Evolutionary conservation across 2,329 filamentous ascomycete species (phyloP).

Genomic region (Rutstroemia sp.): DNA sequence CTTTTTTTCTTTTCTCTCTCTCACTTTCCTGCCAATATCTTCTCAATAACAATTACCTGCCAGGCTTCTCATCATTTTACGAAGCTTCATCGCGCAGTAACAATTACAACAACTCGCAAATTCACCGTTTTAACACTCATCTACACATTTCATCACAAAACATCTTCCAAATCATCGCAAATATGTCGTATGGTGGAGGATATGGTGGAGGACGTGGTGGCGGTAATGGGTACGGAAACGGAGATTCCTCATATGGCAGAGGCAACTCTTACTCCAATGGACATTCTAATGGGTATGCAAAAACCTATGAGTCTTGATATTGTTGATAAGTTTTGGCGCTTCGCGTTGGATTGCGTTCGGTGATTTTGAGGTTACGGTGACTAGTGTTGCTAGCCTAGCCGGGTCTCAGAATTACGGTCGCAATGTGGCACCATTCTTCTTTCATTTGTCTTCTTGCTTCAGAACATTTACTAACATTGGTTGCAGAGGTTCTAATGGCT

Average conservation of each 20-base stretch:
- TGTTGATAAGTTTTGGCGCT: slow-evolving; percentile 28
- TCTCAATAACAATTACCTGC: slow-evolving; percentile 15
- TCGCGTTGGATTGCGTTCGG: slow-evolving; percentile 26
- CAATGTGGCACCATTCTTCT: slow-evolving; percentile 19
- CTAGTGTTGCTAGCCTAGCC: slow-evolving; percentile 15
- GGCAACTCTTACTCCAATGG: slow-evolving; percentile 40
- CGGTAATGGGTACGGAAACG: slow-evolving; percentile 44
- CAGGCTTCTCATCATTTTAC: slow-evolving; percentile 18
- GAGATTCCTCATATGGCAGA: slow-evolving; percentile 45
- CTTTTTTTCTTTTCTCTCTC: slow-evolving; percentile 16
- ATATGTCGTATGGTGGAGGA: slow-evolving; percentile 54
- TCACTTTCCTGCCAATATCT: slow-evolving; percentile 9
- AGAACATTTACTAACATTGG: slow-evolving; percentile 31
- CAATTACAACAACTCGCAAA: slow-evolving; percentile 6
- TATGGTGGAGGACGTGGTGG: slow-evolving; percentile 49
- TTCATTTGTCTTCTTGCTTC: slow-evolving; percentile 8
- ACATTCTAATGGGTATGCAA: slow-evolving; percentile 42
- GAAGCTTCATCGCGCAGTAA: slow-evolving; percentile 12
- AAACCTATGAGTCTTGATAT: slow-evolving; percentile 31
- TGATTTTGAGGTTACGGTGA: slow-evolving; percentile 14
- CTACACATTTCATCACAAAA: slow-evolving; percentile 14
- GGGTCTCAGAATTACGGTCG: slow-evolving; percentile 7
- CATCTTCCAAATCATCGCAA: slow-evolving; percentile 6
- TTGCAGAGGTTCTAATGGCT: slow-evolving; percentile 43
- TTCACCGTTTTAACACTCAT: slow-evolving; percentile 8